These are phyloP conservation scores for Vitis vinifera DNA, from an alignment of 164 flowering plant genomes.

Conservation along the genomic window DNA sequence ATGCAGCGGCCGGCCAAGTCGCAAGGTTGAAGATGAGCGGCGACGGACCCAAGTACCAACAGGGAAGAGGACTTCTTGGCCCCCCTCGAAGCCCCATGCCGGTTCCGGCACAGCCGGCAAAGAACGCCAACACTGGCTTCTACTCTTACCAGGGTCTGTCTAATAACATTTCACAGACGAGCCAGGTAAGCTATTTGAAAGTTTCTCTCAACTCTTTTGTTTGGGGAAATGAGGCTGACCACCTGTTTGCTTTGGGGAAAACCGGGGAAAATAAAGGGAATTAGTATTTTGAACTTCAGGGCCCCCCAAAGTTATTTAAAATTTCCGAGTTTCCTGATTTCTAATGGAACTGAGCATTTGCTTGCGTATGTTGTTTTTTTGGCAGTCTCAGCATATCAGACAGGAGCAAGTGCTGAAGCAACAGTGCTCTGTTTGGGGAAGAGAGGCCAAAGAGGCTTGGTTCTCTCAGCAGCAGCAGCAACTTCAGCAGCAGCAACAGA, in stretches of 20 bases:
- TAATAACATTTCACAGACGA: not conserved
- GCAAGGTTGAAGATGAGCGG: slow-evolving; percentile 37
- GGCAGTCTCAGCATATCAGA: slow-evolving; percentile 11
- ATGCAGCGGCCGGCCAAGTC: slow-evolving; percentile 44
- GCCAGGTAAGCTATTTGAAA: slow-evolving; percentile 14
- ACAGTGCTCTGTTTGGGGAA: slow-evolving; percentile 14
- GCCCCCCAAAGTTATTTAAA: no score
- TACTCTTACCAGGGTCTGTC: slow-evolving; percentile 2
- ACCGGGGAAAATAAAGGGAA: no score
- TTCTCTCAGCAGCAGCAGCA: not conserved
- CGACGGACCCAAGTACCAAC: slow-evolving; percentile 10
- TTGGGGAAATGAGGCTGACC: no score
- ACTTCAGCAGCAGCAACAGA: slow-evolving; percentile 18
- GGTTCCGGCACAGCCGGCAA: not conserved
- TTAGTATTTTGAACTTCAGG: no score
- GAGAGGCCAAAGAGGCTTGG: slow-evolving; percentile 9
- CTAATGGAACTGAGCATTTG: no score
- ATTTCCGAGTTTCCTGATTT: no score
- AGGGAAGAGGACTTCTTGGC: slow-evolving; percentile 6
- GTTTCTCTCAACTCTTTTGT: no score
- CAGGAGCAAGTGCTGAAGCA: slow-evolving; percentile 11
- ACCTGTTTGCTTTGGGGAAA: no score
- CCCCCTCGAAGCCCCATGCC: not conserved
- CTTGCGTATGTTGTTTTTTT: not conserved
- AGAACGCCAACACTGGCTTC: slow-evolving; percentile 1